Evolutionary conservation across 768 basidiomycete genomes (phyloP).

Genomic region (Lactarius sanguifluus): DNA sequence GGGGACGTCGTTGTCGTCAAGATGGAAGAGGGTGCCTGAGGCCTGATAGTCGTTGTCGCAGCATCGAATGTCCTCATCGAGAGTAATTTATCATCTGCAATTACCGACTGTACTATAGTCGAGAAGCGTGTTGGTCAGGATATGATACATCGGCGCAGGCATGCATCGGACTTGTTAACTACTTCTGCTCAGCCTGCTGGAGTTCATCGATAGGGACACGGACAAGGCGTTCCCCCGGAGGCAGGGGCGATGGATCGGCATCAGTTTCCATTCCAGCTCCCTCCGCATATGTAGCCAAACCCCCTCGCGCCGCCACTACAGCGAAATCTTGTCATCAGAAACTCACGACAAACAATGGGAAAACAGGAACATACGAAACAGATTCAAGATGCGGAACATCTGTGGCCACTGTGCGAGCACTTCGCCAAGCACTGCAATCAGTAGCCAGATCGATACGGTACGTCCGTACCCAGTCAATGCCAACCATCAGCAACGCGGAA

Average conservation of each 20-base stretch:
- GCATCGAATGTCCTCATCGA: neutral
- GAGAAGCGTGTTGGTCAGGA: neutral
- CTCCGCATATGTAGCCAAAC: slow-evolving; percentile 34
- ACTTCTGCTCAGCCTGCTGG: slow-evolving; percentile 37
- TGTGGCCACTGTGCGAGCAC: slow-evolving; percentile 79
- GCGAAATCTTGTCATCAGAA: neutral
- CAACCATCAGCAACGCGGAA: neutral
- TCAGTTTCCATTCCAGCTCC: slow-evolving; percentile 17
- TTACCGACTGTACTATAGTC: slow-evolving; percentile 4
- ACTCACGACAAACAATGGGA: neutral
- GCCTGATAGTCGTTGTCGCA: neutral
- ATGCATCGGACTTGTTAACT: slow-evolving; percentile 14
- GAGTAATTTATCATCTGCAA: slow-evolving; percentile 1
- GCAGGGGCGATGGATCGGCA: slow-evolving; percentile 22
- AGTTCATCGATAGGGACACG: slow-evolving; percentile 74
- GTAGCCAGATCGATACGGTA: neutral
- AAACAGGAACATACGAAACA: slow-evolving; percentile 55
- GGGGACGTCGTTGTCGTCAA: slow-evolving; percentile 23
- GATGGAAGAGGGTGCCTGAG: slow-evolving; percentile 23
- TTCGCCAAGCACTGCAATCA: slow-evolving; percentile 61
- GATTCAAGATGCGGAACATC: slow-evolving; percentile 74
- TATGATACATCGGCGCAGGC: neutral
- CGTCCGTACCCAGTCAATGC: too few relatives aligned
- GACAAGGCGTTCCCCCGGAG: slow-evolving; percentile 61
- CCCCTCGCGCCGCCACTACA: slow-evolving; percentile 52